Evolutionary conservation across 805 yeast species (phyloP).

Genomic region (Cyberlindnera nakhonratchasimensis): DNA sequence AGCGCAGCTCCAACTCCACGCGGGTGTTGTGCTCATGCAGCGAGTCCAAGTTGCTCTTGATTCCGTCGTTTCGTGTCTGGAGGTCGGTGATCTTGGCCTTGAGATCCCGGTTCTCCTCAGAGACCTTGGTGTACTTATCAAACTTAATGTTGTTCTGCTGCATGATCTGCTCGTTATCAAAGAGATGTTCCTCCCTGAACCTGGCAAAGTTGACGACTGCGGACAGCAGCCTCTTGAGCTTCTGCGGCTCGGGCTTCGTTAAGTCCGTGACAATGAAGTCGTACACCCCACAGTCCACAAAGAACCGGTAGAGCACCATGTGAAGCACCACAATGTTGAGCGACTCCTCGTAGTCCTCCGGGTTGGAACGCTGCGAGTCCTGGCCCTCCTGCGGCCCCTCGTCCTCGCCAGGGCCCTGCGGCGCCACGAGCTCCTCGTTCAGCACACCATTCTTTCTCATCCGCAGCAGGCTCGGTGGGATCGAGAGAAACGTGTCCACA

Average conservation of each 20-base stretch:
- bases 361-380: slow-evolving; percentile 9
- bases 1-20: slow-evolving; percentile 59
- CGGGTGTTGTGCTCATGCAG: slow-evolving; percentile 48
- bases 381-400: no score
- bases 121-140: slow-evolving; percentile 41
- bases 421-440: slow-evolving; percentile 6
- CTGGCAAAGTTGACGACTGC: slow-evolving; percentile 84
- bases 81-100: slow-evolving; percentile 35
- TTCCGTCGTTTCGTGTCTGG: slow-evolving; percentile 28
- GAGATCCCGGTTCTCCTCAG: slow-evolving; percentile 38
- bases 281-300: slow-evolving; percentile 68
- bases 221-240: slow-evolving; percentile 65
- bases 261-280: slow-evolving; percentile 77
- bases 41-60: slow-evolving; percentile 36
- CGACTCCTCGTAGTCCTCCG: slow-evolving; percentile 36
- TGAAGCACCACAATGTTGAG: slow-evolving; percentile 54
- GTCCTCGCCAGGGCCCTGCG: slow-evolving; percentile 5
- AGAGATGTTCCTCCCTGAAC: slow-evolving; percentile 73
- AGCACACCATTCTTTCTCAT: slow-evolving; percentile 17
- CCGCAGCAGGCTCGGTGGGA: slow-evolving; percentile 35
- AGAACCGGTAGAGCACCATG: slow-evolving; percentile 56
- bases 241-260: slow-evolving; percentile 67
- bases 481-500: slow-evolving; percentile 56
- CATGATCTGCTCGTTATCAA: slow-evolving; percentile 63
- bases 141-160: slow-evolving; percentile 48